Percentiles rank a stretch among this genome's conserved stretches.
These are phyloP conservation scores for Carex parvula DNA, from an alignment of 176 grass and related monocot species.

Conservation along the genomic window DNA sequence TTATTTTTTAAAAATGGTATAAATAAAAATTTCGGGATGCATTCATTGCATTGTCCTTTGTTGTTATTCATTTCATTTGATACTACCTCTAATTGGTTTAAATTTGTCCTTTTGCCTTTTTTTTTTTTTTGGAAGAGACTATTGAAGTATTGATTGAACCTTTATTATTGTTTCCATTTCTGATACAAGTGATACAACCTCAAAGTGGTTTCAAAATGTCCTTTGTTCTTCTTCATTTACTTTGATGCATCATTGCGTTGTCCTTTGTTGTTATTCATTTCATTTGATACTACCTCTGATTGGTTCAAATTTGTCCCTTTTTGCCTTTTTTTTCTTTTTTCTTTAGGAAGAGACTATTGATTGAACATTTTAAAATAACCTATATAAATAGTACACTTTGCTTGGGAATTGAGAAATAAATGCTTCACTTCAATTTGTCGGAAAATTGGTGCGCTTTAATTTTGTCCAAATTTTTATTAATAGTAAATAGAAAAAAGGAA, in stretches of 20 bases:
- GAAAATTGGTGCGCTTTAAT: background rate
- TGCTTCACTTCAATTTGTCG: constrained; percentile 32
- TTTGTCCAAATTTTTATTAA: background rate
- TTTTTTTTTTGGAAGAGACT: background rate
- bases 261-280: background rate
- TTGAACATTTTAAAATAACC: constrained; percentile 14
- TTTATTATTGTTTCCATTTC: background rate
- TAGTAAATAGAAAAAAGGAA: too few species aligned
- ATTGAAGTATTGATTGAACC: constrained; percentile 21
- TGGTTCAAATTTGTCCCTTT: background rate
- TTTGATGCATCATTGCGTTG: background rate
- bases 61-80: background rate
- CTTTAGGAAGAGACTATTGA: background rate
- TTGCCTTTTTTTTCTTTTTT: constrained; percentile 11
- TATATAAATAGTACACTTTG: background rate
- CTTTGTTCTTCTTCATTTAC: background rate
- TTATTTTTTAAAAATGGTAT: too few species aligned
- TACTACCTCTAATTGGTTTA: background rate
- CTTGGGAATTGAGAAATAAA: background rate
- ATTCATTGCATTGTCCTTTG: background rate
- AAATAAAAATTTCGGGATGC: background rate
- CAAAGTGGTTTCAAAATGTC: too few species aligned
- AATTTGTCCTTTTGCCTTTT: background rate
- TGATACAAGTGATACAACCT: too few species aligned
- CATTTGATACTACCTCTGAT: background rate